phyloP scores from a whole-genome alignment of 768 basidiomycete species.

The Tulasnella sp. region DNA sequence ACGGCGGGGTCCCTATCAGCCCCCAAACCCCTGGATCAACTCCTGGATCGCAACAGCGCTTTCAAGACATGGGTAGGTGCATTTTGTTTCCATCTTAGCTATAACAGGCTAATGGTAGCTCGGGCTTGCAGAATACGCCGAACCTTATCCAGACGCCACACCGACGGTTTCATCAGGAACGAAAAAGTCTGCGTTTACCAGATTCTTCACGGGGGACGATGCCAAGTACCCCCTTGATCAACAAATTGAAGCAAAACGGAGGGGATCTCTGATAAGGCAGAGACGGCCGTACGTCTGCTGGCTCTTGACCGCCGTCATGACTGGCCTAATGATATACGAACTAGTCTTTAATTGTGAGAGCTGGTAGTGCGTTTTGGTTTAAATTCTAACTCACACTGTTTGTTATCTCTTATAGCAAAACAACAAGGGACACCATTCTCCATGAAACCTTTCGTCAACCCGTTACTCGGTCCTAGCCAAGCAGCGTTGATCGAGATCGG shows the following conservation, averaged over 20 bases:
- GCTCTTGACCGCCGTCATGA: conserved; percentile 66
- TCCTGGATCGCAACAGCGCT: conserved; percentile 41
- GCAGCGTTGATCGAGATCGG: conserved; percentile 81
- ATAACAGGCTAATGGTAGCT: not conserved
- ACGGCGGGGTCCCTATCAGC: conserved; percentile 39
- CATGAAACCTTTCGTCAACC: conserved; percentile 71
- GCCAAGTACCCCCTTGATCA: conserved; percentile 69
- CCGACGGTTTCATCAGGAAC: not conserved
- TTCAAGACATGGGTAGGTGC: conserved; percentile 58
- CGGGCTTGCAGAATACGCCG: conserved; percentile 61
- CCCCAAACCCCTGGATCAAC: conserved; percentile 31
- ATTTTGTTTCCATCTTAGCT: not conserved
- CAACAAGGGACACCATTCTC: conserved; percentile 84
- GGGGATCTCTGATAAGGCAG: conserved; percentile 77
- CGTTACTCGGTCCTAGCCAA: conserved; percentile 88
- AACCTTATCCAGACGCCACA: conserved; percentile 48
- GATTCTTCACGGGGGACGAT: conserved; percentile 27
- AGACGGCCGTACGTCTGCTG: conserved; percentile 78
- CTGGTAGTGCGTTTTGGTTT: not conserved
- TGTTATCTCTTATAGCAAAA: conserved; percentile 39
- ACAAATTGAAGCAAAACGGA: conserved; percentile 84
- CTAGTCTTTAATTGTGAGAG: conserved; percentile 66
- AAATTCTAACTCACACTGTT: not conserved
- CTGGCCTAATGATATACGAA: conserved; percentile 80
- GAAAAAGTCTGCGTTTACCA: conserved; percentile 50